Base-by-base conservation (phyloP, 257 asterid genomes). In the Handroanthus guayacan region DNA sequence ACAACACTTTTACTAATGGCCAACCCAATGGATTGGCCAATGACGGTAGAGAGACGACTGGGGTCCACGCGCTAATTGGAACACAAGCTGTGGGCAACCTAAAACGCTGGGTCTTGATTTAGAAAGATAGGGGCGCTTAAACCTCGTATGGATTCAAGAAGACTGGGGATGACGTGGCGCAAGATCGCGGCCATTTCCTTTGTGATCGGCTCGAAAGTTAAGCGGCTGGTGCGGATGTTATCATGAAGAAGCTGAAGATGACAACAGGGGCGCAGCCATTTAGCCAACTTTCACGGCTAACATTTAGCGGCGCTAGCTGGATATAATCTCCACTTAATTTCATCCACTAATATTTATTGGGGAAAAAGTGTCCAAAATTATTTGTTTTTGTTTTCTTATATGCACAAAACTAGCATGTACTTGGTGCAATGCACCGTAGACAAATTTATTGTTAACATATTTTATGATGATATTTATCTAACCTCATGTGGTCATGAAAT, bases 121-220 rank as follows among this genome's bases (percentile, higher is more conserved):
- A 9, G 67, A 60, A 74, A 67, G 72, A 48, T 25, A 25, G 62
- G 51, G 72, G 67, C 56, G 75, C 74, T 50, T 80, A 60, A 74
- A 74, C 77, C 80, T 80, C 73, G 74, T 74, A 67, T 45, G 3
- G 72, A 25, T 79, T 72, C 67, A 63, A 5, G 17, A 5, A 1
- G 48, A 4, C 11, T 20, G 3, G 37, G 55, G 16, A 38, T 78
- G 74, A 72, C 78, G 81, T 70, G 86, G 81, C 73, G 60, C 72
- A 13, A 17, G 8, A 68, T 25, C 25, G 62, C 12, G 5, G 67
- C 44, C 51, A 50, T 54, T 34, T 60, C 57, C 67, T 9, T 31
- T 0, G 3, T 2, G 36, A 75, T 63, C 51, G 25, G 72, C 81
- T 69, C 76, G 80, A 61, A 64, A 52, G 56, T 50, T 82, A 78